Percentiles rank a stretch among this genome's conserved stretches.
These are phyloP conservation scores for Castanospermum australe DNA, from an alignment of 306 rosid genomes.

Conservation along the genomic window DNA sequence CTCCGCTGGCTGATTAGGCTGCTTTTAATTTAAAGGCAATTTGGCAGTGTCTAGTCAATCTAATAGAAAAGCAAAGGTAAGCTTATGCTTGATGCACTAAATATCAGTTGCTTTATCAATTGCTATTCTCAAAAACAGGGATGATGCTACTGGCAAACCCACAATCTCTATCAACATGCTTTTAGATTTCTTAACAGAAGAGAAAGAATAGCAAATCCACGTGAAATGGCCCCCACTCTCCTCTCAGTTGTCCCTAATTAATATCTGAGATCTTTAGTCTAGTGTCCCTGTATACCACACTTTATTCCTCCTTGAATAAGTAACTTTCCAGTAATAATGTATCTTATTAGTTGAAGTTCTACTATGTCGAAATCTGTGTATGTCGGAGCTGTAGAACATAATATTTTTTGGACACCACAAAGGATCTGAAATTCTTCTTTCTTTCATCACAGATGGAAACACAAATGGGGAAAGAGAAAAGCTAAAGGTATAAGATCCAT, in stretches of 20 bases:
- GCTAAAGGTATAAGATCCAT: background rate
- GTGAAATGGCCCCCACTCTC: conserved; percentile 47
- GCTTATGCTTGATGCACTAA: background rate
- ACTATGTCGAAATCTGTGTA: background rate
- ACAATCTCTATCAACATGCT: background rate
- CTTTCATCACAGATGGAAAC: background rate
- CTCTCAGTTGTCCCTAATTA: conserved; percentile 21
- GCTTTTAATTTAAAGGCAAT: background rate
- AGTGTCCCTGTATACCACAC: background rate
- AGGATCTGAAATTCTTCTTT: background rate
- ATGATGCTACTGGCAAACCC: background rate
- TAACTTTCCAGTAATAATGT: background rate
- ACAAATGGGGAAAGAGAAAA: background rate
- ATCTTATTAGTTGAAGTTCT: background rate
- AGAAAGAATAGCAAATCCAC: conserved; percentile 29
- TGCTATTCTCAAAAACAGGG: background rate
- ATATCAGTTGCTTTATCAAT: background rate
- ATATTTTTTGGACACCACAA: background rate
- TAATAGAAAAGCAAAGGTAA: background rate
- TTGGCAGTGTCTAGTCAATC: background rate
- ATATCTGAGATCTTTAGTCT: conserved; percentile 25
- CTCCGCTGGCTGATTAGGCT: background rate
- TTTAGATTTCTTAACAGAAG: background rate
- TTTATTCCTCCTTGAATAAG: conserved; percentile 8
- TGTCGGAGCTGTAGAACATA: background rate